phyloP scores from a whole-genome alignment of 352 stramenopile genomes.

The Phytophthora chlamydospora region DNA sequence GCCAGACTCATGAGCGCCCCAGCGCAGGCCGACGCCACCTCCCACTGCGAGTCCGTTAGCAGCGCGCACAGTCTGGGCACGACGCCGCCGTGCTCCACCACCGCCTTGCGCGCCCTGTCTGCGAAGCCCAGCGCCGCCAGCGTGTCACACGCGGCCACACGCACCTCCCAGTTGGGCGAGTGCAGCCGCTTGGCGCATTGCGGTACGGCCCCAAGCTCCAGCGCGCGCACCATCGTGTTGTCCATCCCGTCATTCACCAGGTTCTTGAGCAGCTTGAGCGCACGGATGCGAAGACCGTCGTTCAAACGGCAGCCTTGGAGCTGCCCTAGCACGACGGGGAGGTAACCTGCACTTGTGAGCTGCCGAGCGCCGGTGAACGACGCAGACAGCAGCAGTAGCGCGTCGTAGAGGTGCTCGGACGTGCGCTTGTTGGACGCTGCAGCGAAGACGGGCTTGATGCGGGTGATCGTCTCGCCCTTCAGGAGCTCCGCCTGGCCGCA shows the following conservation, averaged over 20 bases:
- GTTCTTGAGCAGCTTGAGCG: slow-evolving; percentile 66
- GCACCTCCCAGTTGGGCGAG: slow-evolving; percentile 43
- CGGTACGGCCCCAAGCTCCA: slow-evolving; percentile 61
- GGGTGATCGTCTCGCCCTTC: slow-evolving; percentile 41
- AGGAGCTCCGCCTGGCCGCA: slow-evolving; percentile 49
- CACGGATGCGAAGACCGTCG: slow-evolving; percentile 47
- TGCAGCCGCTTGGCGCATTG: slow-evolving; percentile 52
- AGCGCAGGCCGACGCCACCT: slow-evolving; percentile 54
- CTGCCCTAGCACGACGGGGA: slow-evolving; percentile 58
- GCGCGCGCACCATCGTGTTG: slow-evolving; percentile 48
- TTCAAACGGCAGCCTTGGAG: slow-evolving; percentile 39
- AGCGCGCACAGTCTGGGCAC: slow-evolving; percentile 59
- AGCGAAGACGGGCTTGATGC: slow-evolving; percentile 56
- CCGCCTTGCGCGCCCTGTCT: slow-evolving; percentile 62
- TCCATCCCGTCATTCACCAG: slow-evolving; percentile 71
- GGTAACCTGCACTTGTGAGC: slow-evolving; percentile 53
- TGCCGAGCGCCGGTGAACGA: slow-evolving; percentile 56
- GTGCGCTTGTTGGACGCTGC: slow-evolving; percentile 34
- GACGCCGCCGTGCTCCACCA: slow-evolving; percentile 58
- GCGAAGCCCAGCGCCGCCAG: slow-evolving; percentile 61
- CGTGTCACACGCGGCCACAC: slow-evolving; percentile 57
- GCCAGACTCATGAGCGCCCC: slow-evolving; percentile 74
- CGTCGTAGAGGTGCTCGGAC: slow-evolving; percentile 56
- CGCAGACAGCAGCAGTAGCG: slow-evolving; percentile 46
- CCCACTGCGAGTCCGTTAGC: slow-evolving; percentile 60